Evolutionary conservation across 371 early-diverging fungal genomes (phyloP), one percentile per base, ranked within the genome.

Genomic region (Circinella minor): DNA sequence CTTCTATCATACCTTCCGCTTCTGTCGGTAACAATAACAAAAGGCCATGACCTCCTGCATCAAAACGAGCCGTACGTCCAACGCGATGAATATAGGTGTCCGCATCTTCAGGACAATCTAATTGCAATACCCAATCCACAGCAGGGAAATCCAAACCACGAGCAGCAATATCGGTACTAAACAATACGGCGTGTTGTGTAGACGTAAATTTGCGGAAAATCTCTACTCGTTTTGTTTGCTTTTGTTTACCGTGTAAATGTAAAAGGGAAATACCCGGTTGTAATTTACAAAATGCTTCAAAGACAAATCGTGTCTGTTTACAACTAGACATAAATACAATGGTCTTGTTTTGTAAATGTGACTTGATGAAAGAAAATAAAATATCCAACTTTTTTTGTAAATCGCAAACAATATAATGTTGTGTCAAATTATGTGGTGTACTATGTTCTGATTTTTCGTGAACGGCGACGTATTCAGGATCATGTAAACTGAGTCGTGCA

Each of bases 111-210:
- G 99, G 99, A 70, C 97, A 94, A 81, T 99, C 99, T 63, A 96
- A 80, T 76, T 99, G 99, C 59, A 99, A 82, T 11, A 99, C 99
- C 95, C 98, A 95, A 78, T 99, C 96, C 10, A 99, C 98, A 11
- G 95, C 92, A 11, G 99, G 96, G 78, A 99, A 99, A 84, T 99
- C 99, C 54, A 99, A 84, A 39, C 99, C 99, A 76, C 97, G 92
- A 8, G 98, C 95, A 18, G 98, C 98, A 69, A 99, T 90, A 79
- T 99, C 99, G 0, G 99, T 99, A 68, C 95, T 93, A 75, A 99
- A 92, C 65, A 99, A 72, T 48, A 91, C 91, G 14, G 91, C 91
- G 38, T 88, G 85, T 64, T 89, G 89, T 68, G 87, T 91, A 9
- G 88, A 78, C 7, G 89, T 92, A 74, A 96, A 98, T 55, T 92